A percentile compares a stretch with the other conserved stretches of the same genome.
Evolutionary conservation across 352 stramenopile genomes (phyloP).

Genomic region (Pilasporangium apinafurcum): DNA sequence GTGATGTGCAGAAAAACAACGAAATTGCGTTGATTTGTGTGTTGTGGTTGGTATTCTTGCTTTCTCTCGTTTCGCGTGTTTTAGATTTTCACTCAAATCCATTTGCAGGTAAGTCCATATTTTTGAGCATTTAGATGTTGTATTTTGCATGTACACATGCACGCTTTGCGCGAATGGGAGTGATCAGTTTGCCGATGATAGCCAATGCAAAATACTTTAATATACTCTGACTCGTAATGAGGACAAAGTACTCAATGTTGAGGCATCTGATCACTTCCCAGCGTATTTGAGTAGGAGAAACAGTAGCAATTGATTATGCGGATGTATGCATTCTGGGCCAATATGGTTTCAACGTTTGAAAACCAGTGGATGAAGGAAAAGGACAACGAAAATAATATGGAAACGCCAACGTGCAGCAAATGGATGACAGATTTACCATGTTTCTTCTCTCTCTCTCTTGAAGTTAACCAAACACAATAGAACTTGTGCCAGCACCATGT

Average conservation of each 20-base stretch:
- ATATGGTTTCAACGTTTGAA: too few species aligned
- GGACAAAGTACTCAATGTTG: slow-evolving; percentile 14
- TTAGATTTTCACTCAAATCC: too few species aligned
- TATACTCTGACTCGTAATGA: slow-evolving; percentile 21
- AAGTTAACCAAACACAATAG: slow-evolving; percentile 78
- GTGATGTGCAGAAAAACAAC: too few species aligned
- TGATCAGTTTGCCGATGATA: slow-evolving; percentile 10
- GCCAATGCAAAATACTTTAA: slow-evolving; percentile 19
- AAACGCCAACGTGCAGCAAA: too few species aligned
- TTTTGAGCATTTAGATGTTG: too few species aligned
- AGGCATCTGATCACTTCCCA: slow-evolving; percentile 7
- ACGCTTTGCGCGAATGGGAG: slow-evolving; percentile 3
- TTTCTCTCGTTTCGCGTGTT: slow-evolving; percentile 2
- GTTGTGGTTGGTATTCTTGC: background rate
- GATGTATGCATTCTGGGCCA: too few species aligned
- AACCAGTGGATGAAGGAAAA: too few species aligned
- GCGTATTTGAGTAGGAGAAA: background rate
- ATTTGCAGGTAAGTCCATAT: too few species aligned
- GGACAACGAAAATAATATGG: too few species aligned
- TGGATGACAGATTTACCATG: too few species aligned
- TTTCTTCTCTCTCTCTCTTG: background rate
- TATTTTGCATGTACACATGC: background rate
- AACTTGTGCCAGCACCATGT: slow-evolving; percentile 65
- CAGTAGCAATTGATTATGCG: too few species aligned
- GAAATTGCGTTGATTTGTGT: slow-evolving; percentile 1